Conservation (phyloP, 768 basidiomycete genomes). For the Cubamyces sp. region DNA sequence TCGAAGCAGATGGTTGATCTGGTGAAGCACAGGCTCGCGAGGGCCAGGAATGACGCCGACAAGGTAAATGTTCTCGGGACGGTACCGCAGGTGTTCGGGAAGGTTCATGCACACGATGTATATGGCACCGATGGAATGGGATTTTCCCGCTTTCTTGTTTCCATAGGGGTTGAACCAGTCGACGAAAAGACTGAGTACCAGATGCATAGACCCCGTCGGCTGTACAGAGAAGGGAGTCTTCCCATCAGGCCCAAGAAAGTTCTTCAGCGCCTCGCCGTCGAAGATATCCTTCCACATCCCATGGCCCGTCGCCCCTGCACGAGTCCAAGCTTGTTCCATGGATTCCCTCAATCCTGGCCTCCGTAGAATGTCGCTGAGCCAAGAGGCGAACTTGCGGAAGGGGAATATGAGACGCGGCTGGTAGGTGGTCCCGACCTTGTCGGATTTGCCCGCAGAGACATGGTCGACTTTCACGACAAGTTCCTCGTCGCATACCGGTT, state of each 20-base stretch:
- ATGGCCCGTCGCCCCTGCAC: no score
- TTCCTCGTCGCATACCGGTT: no score
- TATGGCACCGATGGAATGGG: slow-evolving; percentile 24
- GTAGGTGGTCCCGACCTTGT: no score
- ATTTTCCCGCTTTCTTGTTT: slow-evolving; percentile 17
- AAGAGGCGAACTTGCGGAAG: no score
- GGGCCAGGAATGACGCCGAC: slow-evolving; percentile 49
- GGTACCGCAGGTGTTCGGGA: slow-evolving; percentile 27
- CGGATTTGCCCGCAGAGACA: no score
- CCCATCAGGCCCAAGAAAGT: slow-evolving; percentile 22
- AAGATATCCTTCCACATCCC: slow-evolving; percentile 16
- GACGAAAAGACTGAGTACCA: slow-evolving; percentile 20
- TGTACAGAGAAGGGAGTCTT: neutral
- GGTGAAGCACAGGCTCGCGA: slow-evolving; percentile 35
- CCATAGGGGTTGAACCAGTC: slow-evolving; percentile 28
- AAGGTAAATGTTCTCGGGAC: slow-evolving; percentile 43
- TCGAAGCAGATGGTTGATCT: slow-evolving; percentile 43
- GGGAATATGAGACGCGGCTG: no score
- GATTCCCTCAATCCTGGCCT: no score
- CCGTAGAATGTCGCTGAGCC: no score
- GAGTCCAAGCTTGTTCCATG: no score
- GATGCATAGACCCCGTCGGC: slow-evolving; percentile 1
- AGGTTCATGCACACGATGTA: slow-evolving; percentile 35
- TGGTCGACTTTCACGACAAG: no score
- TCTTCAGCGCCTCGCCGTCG: slow-evolving; percentile 7